Conservation (phyloP, 2,329 filamentous ascomycete species). For the Colletotrichum lupini region DNA sequence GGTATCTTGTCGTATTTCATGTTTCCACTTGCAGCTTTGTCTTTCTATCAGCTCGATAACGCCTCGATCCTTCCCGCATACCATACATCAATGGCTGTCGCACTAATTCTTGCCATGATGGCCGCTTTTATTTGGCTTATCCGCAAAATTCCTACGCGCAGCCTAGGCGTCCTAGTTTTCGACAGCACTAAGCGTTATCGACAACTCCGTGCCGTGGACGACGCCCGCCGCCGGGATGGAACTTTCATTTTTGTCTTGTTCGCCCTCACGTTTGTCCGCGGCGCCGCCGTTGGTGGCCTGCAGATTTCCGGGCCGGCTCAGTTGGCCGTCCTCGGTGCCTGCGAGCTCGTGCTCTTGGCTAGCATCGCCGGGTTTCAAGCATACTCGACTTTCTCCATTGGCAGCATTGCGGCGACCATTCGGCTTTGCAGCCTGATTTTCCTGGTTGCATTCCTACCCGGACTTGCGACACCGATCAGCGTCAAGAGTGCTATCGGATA, state of each 20-base stretch:
- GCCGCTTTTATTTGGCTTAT: conserved; percentile 45
- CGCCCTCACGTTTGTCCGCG: conserved; percentile 71
- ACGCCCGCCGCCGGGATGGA: conserved; percentile 49
- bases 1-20: conserved; percentile 82
- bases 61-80: conserved; percentile 37
- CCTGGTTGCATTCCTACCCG: conserved; percentile 63
- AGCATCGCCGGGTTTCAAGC: conserved; percentile 35
- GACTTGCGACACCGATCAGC: conserved; percentile 66
- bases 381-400: conserved; percentile 27
- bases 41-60: conserved; percentile 74
- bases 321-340: conserved; percentile 74
- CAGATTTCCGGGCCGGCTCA: conserved; percentile 69
- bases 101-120: conserved; percentile 39
- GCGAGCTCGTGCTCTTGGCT: conserved; percentile 72
- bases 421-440: conserved; percentile 60
- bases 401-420: conserved; percentile 38
- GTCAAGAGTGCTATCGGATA: conserved; percentile 78
- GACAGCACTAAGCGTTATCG: conserved; percentile 74
- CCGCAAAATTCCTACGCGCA: conserved; percentile 39
- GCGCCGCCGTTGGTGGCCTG: conserved; percentile 75
- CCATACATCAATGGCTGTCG: conserved; percentile 46
- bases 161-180: conserved; percentile 45
- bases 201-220: conserved; percentile 64
- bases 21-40: conserved; percentile 76
- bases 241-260: conserved; percentile 71